Evolutionary conservation across 2,329 filamentous ascomycete species (phyloP).

Genomic region (Verticillium zaregamsianum): DNA sequence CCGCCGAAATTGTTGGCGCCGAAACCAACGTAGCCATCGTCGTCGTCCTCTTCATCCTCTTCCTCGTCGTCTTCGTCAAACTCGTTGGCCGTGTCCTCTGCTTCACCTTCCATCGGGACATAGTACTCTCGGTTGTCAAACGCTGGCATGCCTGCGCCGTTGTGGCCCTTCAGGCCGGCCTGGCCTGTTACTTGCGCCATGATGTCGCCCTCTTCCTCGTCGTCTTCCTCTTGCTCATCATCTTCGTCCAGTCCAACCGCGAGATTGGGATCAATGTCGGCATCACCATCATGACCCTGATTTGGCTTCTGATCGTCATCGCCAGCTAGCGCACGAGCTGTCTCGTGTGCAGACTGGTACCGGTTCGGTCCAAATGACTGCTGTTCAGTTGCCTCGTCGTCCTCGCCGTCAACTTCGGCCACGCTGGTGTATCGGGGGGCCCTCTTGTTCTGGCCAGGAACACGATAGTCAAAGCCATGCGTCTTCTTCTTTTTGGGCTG

Average conservation of each 20-base stretch:
- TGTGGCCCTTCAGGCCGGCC: neutral
- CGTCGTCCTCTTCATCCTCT: slow-evolving; percentile 1
- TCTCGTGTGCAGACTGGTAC: slow-evolving; percentile 4
- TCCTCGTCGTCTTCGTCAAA: slow-evolving; percentile 16
- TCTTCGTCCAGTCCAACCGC: slow-evolving; percentile 28
- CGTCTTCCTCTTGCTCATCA: slow-evolving; percentile 16
- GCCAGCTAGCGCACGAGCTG: slow-evolving; percentile 4
- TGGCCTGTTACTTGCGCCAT: neutral
- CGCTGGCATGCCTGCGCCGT: neutral
- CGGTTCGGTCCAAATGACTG: neutral
- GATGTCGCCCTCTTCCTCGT: slow-evolving; percentile 7
- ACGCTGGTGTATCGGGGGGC: neutral
- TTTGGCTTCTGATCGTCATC: slow-evolving; percentile 4
- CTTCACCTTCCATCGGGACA: neutral
- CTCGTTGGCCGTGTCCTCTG: slow-evolving; percentile 13
- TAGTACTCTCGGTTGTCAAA: neutral
- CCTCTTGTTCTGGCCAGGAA: slow-evolving; percentile 9
- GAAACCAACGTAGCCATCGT: neutral
- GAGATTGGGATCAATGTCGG: slow-evolving; percentile 22
- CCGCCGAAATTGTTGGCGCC: neutral
- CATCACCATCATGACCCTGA: slow-evolving; percentile 27
- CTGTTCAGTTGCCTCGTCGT: neutral
- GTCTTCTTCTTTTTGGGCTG: slow-evolving; percentile 16
- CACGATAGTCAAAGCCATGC: slow-evolving; percentile 14
- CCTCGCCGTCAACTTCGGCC: slow-evolving; percentile 4